Conservation (phyloP, 2,329 filamentous ascomycete genomes). For the Aspergillus fumigatiaffinis region DNA sequence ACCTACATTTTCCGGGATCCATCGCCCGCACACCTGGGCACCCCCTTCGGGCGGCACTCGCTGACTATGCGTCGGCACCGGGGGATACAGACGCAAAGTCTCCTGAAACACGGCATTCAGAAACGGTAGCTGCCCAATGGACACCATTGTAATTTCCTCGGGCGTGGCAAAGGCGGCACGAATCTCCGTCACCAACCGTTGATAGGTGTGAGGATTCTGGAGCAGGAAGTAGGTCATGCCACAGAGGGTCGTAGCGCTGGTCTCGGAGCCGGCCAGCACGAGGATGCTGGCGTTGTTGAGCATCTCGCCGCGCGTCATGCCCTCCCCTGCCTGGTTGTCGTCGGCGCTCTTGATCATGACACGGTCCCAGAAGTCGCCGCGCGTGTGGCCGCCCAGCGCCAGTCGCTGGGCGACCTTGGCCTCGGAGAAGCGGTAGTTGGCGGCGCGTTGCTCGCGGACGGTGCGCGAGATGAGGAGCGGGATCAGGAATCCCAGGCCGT, state of each 20-base stretch:
- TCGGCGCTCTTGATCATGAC: background rate
- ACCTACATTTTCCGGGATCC: background rate
- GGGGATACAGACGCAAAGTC: background rate
- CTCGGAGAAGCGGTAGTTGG: too few species aligned
- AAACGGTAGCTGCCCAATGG: background rate
- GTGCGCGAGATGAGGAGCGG: too few species aligned
- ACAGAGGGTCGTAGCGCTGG: background rate
- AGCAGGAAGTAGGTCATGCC: background rate
- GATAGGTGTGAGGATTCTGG: background rate
- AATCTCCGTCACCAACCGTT: background rate
- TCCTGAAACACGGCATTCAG: background rate
- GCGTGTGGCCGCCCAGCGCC: too few species aligned
- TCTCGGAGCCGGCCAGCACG: background rate
- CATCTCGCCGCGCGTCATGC: background rate
- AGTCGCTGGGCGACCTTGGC: too few species aligned
- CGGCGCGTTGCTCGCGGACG: too few species aligned
- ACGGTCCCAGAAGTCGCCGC: background rate
- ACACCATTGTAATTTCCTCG: background rate
- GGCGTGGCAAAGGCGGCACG: background rate
- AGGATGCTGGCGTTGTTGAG: background rate
- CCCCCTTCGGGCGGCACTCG: too few species aligned
- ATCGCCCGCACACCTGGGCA: background rate
- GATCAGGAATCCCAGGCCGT: too few species aligned
- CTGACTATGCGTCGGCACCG: background rate
- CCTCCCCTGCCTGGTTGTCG: background rate